Conservation (phyloP, 768 basidiomycete species). For the Russula foetens region DNA sequence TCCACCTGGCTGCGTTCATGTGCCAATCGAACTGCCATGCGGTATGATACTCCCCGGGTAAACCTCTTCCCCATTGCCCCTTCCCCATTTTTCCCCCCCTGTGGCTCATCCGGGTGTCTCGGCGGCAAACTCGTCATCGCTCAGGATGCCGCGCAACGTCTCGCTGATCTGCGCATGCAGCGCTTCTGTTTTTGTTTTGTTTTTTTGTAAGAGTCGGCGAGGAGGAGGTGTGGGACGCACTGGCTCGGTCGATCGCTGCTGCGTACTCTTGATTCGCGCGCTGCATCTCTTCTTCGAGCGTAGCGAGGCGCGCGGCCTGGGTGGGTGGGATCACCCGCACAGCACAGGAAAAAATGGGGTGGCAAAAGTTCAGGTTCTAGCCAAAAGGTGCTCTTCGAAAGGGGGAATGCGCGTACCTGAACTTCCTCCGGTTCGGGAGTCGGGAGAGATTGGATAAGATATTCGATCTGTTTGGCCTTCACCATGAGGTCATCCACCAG, state of each 20-base stretch:
- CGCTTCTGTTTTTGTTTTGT: conserved; percentile 33
- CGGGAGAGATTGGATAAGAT: conserved; percentile 72
- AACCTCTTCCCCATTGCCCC: background rate
- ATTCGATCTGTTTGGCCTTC: conserved; percentile 87
- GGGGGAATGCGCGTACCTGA: conserved; percentile 39
- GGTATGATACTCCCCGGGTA: too few species aligned
- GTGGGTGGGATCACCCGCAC: background rate
- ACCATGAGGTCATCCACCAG: conserved; percentile 74
- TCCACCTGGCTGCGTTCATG: background rate
- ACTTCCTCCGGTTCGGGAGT: conserved; percentile 70
- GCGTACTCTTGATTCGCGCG: conserved; percentile 70
- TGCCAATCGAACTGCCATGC: background rate
- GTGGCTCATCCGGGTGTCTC: conserved; percentile 19
- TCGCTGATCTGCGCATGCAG: conserved; percentile 55
- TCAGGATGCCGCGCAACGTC: conserved; percentile 47
- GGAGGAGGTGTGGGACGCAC: conserved; percentile 30
- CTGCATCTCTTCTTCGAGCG: conserved; percentile 62
- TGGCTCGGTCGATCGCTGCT: conserved; percentile 63
- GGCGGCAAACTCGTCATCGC: conserved; percentile 38
- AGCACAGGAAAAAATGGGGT: background rate
- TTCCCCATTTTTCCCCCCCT: background rate
- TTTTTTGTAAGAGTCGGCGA: background rate
- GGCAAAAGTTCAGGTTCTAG: background rate
- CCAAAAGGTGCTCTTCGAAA: background rate
- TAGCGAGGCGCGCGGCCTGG: conserved; percentile 59